Base-by-base conservation (phyloP, 176 grass and related monocot genomes). In the Puccinellia tenuiflora region DNA sequence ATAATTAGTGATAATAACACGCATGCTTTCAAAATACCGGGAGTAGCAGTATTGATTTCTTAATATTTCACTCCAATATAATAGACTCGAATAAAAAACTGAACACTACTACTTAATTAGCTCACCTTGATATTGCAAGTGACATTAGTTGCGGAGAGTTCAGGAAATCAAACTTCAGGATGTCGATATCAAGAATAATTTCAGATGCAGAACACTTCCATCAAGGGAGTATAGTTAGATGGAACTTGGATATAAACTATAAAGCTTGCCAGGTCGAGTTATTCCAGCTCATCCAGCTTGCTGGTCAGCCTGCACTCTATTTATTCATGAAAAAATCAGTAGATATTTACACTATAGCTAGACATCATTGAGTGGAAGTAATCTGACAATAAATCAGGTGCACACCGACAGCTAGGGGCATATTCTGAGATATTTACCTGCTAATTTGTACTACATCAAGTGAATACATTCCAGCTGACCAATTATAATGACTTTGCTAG, bases 381-480 rank as follows among this genome's bases (percentile, higher is more conserved):
- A 35, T 52, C 9, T 70, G 42, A 42, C 22, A 73, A 46, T 72
- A 3, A 9, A 64, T 33, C 47, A 68, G 29, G 52, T 48, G 60
- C 28, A 87, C 47, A 64, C 30, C 62, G 47, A 45, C 40, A 52
- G 67, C 21, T 22, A 70, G 8, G 7, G 31, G 51, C 68, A 80
- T 17, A 57, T 80, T 54, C 7, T 30, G 61, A 40, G 78, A 54
- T 54, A 82, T 80, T 50, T 85, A 97, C 90, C 88, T 97, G 90
- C 95, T 97, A 80, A 97, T 97, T 42, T 97, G 90, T 70, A 97
- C 92, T 53, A 94, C 84, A 92, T 97, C 92, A 88, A 97, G 95
- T 82, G 95, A 97, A 85, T 97, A 94, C 92, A 97, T 92, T 90
- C 95, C 92, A 76, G 86, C 88, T 30, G 88, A 91, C 30, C 88